Percentiles rank a stretch among this genome's conserved stretches.
These are phyloP conservation scores for Vigna trinervia DNA, from an alignment of 306 rosid genomes.

Conservation along the genomic window DNA sequence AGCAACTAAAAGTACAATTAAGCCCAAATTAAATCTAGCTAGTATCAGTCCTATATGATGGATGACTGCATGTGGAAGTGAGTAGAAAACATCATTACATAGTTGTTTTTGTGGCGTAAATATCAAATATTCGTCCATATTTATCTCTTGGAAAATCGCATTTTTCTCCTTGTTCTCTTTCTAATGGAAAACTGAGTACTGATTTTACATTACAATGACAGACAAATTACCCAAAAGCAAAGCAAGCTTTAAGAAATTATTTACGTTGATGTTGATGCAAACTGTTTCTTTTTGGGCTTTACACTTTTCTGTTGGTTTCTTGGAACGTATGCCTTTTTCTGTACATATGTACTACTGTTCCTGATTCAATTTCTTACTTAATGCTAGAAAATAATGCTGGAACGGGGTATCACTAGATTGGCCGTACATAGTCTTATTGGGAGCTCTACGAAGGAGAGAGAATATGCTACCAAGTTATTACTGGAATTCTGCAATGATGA, in stretches of 20 bases:
- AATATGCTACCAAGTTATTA: conserved; percentile 57
- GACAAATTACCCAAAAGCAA: not conserved
- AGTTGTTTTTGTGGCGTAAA: not conserved
- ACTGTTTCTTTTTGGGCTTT: not conserved
- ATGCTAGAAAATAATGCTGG: conserved; percentile 63
- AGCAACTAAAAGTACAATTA: not conserved
- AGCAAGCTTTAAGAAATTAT: not conserved
- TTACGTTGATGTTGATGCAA: not conserved
- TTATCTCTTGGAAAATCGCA: not conserved
- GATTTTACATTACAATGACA: not conserved
- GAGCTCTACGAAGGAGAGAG: conserved; percentile 66
- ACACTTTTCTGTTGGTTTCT: not conserved
- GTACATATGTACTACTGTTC: not conserved
- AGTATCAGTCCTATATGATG: not conserved
- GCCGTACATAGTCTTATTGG: conserved; percentile 71
- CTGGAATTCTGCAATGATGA: conserved; percentile 63
- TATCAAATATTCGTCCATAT: not conserved
- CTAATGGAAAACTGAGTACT: conserved; percentile 6
- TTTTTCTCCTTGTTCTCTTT: not conserved
- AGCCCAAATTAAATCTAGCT: not conserved
- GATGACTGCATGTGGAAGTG: not conserved
- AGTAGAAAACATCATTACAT: not conserved
- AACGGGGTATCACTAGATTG: conserved; percentile 61
- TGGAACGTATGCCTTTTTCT: not conserved
- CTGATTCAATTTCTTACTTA: not conserved